Evolutionary conservation across 345 rosid species (phyloP), one percentile per base, ranked within the genome.

Genomic region (Hibiscus syriacus): DNA sequence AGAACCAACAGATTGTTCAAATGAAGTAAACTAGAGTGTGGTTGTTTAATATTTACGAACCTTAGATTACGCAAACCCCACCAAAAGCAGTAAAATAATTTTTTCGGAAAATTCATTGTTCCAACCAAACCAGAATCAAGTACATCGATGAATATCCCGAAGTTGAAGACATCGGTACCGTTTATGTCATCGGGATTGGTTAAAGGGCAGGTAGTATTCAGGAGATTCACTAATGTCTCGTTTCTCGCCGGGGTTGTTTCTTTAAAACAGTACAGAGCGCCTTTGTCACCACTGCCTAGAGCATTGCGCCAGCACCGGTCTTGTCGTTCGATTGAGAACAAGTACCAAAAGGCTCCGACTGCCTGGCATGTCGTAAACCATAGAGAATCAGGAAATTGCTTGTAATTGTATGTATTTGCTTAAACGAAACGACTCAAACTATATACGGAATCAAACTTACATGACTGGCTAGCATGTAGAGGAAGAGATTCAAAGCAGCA

Each of bases 391-490:
- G 6, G 48, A 14, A 43, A 13, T 43, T 43, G n/a, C 17, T 43
- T 2, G 48, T 43, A 43, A 43, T 12, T 43, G 16, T 43, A 12
- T 12, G 12, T 43, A 43, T 43, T 13, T 12, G 16, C 16, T 43
- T 43, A 11, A 43, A 63, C 4, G 48, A 11, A 43, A 63, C 4
- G n/a, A 43, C 0, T 43, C 48, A 13, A 43, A 12, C 48, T 43
- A 43, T 43, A 55, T 9, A 0, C 25, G 12, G 17, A 46, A 48
- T 30, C 27, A 17, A 70, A 80, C 93, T 76, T 78, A 94, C 97
- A 49, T 92, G 98, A 78, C 99, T 92, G 69, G 97, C 97, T 72
- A 94, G 87, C 98, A 94, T 92, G 89, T 91, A 94, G 2, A 94
- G 88, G n/a, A 94, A 71, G 55, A 92, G 92, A 77, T 94, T 91